Base-by-base conservation (phyloP, 179 eudicot genomes). In the Camellia oleifera region DNA sequence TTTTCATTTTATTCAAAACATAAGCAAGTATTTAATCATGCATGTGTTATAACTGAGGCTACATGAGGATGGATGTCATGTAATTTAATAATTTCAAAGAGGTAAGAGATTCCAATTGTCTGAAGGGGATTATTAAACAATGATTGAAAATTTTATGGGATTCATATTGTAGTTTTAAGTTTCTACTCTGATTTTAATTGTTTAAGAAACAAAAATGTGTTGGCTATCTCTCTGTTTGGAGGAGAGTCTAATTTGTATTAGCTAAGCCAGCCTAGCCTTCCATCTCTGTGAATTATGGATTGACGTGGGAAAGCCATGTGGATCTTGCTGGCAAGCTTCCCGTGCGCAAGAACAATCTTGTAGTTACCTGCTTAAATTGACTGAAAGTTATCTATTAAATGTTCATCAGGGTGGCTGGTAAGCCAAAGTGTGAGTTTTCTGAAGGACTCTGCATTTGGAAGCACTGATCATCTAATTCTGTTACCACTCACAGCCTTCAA, bases 31-130 rank as follows among this genome's bases (percentile, higher is more conserved):
- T 44, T 23, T 6, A 14, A 23, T 54, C 26, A 44, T 57, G 65
- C 50, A 74, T 32, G 50, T 40, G 4, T 57, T 15, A 14, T 75
- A 42, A 32, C 26, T 42, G 68, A 74, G 54, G 54, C 68, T 23
- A 61, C 65, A 40, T 3, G 48, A 54, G 11, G 45, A 53, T 32
- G 40, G 40, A 32, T 12, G 52, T 20, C 53, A 53, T 48, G 77
- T 56, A 32, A 4, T 14, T 7, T 14, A 56, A 54, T 18, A 3
- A 32, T 23, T 32, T 58, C 58, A 45, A 42, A 15, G 77, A 7
- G 78, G 6, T 3, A 2, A 75, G 26, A 60, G 40, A 32, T 75
- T 58, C 77, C 66, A 74, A 57, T 74, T 40, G 65, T 60, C 40
- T 75, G 15, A 60, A 75, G 40, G 42, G 50, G 23, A 56, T 15